Base-by-base conservation (phyloP, 495 filamentous ascomycete genomes). In the Annulohypoxylon stygium region DNA sequence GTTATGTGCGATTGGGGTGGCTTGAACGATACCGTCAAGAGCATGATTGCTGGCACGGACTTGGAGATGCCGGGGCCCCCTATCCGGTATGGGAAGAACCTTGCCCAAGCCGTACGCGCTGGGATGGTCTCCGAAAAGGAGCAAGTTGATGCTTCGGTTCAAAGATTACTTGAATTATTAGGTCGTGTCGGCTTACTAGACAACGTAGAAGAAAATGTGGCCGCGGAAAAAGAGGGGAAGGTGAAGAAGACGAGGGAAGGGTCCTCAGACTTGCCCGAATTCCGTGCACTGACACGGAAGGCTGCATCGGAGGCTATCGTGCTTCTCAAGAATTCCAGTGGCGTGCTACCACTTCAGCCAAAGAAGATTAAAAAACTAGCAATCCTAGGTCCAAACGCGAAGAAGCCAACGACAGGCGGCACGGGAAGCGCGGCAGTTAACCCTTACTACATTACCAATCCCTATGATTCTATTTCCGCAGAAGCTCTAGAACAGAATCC, bases 1-100 rank as follows among this genome's bases (percentile, higher is more conserved):
- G 34, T 36, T 12, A 48, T 48, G 45, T 48, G 45, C 12, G 45
- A 48, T 20, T 48, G 45, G 45, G 47, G 47, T 23, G 47, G 47
- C 12, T 51, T 51, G n/a, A 51, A 51, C 47, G 47, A 51, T 23
- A 51, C 47, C 16, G 23, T 20, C 47, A 51, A 51, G 16, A 51
- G 47, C 23, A 51, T 51, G 0, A 51, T 51, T 23, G 47, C 47
- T 8, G 47, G 47, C 7, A 51, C 47, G 4, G 47, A 51, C 23
- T 23, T 51, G 4, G 47, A 51, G 23, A 51, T 36, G 34, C 34
- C 34, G 34, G 34, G 34, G 10, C 34, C 34, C 10, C 34, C 34
- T 36, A 36, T 36, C 34, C 34, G 34, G 34, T 36, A 36, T 36
- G 34, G 34, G 10, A 10, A 36, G 10, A 36, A 36, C 1, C 34